Percentiles rank a stretch among this genome's conserved stretches.
Conservation (phyloP, 352 stramenopile species). For the Hyaloperonospora brassicae region DNA sequence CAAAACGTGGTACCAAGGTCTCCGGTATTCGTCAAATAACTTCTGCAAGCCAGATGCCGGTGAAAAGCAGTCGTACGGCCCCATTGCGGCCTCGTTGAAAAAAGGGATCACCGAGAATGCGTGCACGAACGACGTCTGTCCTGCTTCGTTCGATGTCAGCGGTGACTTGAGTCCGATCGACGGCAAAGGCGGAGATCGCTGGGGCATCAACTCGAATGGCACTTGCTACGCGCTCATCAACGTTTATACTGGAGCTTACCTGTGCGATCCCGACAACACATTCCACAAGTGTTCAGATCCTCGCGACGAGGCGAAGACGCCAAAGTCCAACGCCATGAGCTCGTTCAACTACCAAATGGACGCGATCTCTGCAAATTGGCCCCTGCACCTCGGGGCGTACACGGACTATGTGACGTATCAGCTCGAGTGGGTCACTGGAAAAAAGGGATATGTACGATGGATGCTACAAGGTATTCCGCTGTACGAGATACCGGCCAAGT, state of each 20-base stretch:
- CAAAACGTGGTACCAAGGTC: slow-evolving; percentile 60
- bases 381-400: slow-evolving; percentile 47
- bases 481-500: slow-evolving; percentile 61
- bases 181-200: slow-evolving; percentile 26
- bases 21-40: slow-evolving; percentile 54
- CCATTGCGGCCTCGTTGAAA: slow-evolving; percentile 29
- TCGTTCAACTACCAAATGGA: slow-evolving; percentile 68
- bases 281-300: slow-evolving; percentile 34
- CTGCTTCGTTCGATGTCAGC: slow-evolving; percentile 45
- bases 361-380: slow-evolving; percentile 56
- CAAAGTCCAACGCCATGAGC: slow-evolving; percentile 50
- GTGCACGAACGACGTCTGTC: slow-evolving; percentile 35
- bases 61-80: slow-evolving; percentile 16
- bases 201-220: slow-evolving; percentile 52
- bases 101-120: slow-evolving; percentile 42
- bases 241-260: slow-evolving; percentile 38
- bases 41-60: slow-evolving; percentile 35
- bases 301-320: slow-evolving; percentile 24
- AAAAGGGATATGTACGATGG: slow-evolving; percentile 38
- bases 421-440: slow-evolving; percentile 35
- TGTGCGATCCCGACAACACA: slow-evolving; percentile 53
- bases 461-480: slow-evolving; percentile 65
- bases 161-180: slow-evolving; percentile 38
- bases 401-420: slow-evolving; percentile 45
- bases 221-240: slow-evolving; percentile 38